Conservation (phyloP, 2,329 filamentous ascomycete genomes). For the Fusarium xylarioides region DNA sequence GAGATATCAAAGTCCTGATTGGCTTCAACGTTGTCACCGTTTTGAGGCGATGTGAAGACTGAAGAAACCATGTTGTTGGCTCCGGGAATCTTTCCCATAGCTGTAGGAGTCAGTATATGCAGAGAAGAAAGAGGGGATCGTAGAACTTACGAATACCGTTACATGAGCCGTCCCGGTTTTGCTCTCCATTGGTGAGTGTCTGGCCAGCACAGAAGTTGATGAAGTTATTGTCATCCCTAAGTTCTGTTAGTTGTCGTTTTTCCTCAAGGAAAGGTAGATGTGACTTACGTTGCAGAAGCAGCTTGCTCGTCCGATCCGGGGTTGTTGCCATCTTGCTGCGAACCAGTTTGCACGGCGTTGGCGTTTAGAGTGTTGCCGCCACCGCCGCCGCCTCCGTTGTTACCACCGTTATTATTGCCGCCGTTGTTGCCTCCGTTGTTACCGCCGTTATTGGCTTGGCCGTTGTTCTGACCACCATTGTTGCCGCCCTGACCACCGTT, state of each 20-base stretch:
- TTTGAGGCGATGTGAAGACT: conserved; percentile 62
- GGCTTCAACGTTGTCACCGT: conserved; percentile 57
- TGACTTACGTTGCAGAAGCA: conserved; percentile 61
- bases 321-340: conserved; percentile 58
- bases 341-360: conserved; percentile 60
- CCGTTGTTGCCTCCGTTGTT: conserved; percentile 29
- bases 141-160: conserved; percentile 66
- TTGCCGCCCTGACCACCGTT: conserved; percentile 34
- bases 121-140: background rate
- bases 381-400: conserved; percentile 15
- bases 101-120: conserved; percentile 45
- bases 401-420: conserved; percentile 34
- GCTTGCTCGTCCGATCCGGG: conserved; percentile 58
- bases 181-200: conserved; percentile 68
- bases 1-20: conserved; percentile 62
- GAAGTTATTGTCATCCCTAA: conserved; percentile 67
- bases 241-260: conserved; percentile 29
- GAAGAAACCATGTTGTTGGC: conserved; percentile 65
- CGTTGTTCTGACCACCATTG: conserved; percentile 38
- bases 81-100: conserved; percentile 69
- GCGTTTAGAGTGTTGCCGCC: conserved; percentile 49
- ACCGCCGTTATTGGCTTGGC: conserved; percentile 30
- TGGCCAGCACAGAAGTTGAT: conserved; percentile 69
- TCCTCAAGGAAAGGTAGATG: background rate
- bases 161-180: conserved; percentile 67